Conservation (phyloP, 768 basidiomycete genomes). For the Mrakia frigida region DNA sequence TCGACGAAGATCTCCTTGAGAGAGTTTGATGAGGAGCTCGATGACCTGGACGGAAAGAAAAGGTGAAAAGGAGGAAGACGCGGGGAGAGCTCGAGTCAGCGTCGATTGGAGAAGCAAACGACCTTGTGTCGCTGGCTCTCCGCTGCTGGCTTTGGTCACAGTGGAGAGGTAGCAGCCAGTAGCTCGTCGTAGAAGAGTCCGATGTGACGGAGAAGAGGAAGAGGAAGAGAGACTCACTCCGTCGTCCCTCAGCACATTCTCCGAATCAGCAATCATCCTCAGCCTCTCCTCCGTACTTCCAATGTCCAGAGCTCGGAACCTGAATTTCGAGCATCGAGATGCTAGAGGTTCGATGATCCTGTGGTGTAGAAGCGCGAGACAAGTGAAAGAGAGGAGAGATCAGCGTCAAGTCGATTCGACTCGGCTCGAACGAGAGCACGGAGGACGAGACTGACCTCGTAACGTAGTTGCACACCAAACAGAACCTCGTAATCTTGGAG, state of each 20-base stretch:
- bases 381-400: background rate
- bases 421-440: constrained; percentile 6
- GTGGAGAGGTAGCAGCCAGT: no score
- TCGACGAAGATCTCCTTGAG: constrained; percentile 87
- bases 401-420: background rate
- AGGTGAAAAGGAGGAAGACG: constrained; percentile 43
- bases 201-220: background rate
- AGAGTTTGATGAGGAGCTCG: constrained; percentile 66
- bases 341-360: constrained; percentile 98
- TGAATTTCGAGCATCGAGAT: constrained; percentile 98
- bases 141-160: no score
- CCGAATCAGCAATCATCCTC: constrained; percentile 69
- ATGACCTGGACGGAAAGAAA: constrained; percentile 50
- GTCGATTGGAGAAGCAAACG: background rate
- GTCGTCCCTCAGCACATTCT: constrained; percentile 54
- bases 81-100: background rate
- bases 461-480: constrained; percentile 97
- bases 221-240: constrained; percentile 39
- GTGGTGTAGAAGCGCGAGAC: background rate
- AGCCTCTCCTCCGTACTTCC: constrained; percentile 69
- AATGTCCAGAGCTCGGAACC: constrained; percentile 86
- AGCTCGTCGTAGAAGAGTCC: no score
- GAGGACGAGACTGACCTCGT: constrained; percentile 62
- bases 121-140: no score
- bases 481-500: constrained; percentile 92